These are phyloP conservation scores for Russula emetica DNA, from an alignment of 768 basidiomycete species.

Conservation along the genomic window DNA sequence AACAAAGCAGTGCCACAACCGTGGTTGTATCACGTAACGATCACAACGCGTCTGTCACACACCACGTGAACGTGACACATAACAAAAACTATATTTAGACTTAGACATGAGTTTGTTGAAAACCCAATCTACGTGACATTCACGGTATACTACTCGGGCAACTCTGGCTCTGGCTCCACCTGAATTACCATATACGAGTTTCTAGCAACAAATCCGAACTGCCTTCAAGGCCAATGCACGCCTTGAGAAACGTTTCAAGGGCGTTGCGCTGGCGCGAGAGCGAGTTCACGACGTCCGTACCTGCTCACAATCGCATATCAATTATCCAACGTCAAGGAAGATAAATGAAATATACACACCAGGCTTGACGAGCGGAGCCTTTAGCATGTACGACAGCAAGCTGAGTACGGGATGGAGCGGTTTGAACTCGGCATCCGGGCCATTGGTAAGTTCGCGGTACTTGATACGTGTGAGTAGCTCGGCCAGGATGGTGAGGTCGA, in stretches of 20 bases:
- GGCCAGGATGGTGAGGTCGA: conserved; percentile 89
- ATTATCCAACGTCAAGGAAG: not conserved
- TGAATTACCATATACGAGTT: conserved; percentile 78
- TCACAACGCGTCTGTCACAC: conserved; percentile 22
- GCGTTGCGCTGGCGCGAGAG: conserved; percentile 93
- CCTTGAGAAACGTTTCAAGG: conserved; percentile 90
- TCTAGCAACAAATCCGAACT: conserved; percentile 81
- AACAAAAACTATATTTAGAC: not conserved
- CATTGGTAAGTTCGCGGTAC: conserved; percentile 60
- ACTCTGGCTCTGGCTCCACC: not conserved
- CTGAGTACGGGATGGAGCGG: conserved; percentile 90
- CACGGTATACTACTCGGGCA: not conserved
- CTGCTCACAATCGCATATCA: conserved; percentile 32
- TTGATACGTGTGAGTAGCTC: conserved; percentile 91
- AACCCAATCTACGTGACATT: conserved; percentile 13
- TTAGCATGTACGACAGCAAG: conserved; percentile 94
- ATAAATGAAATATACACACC: conserved; percentile 39
- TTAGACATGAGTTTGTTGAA: conserved; percentile 13
- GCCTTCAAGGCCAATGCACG: conserved; percentile 83
- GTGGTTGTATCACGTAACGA: not conserved
- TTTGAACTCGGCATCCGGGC: conserved; percentile 57
- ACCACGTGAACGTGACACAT: conserved; percentile 19
- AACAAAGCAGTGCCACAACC: not conserved
- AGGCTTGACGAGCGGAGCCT: conserved; percentile 95
- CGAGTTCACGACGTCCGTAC: conserved; percentile 92